Percentiles rank a stretch among this genome's conserved stretches.
These are phyloP conservation scores for Pyrenophora teres DNA, from an alignment of 2,329 filamentous ascomycete species.

Conservation along the genomic window DNA sequence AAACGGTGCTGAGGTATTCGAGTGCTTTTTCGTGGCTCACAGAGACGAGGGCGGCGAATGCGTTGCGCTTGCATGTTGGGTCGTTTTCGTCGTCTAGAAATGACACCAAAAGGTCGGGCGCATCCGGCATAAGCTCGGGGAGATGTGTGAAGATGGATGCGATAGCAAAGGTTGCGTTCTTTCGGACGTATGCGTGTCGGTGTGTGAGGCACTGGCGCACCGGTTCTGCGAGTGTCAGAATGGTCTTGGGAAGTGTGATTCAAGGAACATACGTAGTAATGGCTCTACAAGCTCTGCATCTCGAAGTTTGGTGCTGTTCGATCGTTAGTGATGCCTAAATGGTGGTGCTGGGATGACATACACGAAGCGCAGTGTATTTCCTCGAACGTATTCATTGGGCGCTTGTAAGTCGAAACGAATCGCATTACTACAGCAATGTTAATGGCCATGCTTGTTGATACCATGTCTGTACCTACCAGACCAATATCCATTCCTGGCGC, in stretches of 20 bases:
- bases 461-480: conserved; percentile 69
- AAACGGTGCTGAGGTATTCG: conserved; percentile 83
- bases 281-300: conserved; percentile 97
- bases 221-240: conserved; percentile 58
- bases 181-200: conserved; percentile 95
- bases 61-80: conserved; percentile 95
- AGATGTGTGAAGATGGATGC: conserved; percentile 91
- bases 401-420: conserved; percentile 98
- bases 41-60: conserved; percentile 85
- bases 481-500: conserved; percentile 99
- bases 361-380: conserved; percentile 96
- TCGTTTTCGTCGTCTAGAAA: conserved; percentile 93
- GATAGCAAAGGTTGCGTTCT: conserved; percentile 95
- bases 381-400: conserved; percentile 96
- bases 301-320: conserved; percentile 75
- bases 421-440: conserved; percentile 71
- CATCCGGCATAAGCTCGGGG: conserved; percentile 90
- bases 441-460: conserved; percentile 10
- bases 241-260: background rate
- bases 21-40: conserved; percentile 95
- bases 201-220: conserved; percentile 92
- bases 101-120: conserved; percentile 83
- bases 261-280: conserved; percentile 64
- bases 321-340: conserved; percentile 20
- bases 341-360: conserved; percentile 17